A percentile compares a stretch with the other conserved stretches of the same genome.
Conservation (phyloP, 164 flowering plant species). For the Paratinospora sagittata region DNA sequence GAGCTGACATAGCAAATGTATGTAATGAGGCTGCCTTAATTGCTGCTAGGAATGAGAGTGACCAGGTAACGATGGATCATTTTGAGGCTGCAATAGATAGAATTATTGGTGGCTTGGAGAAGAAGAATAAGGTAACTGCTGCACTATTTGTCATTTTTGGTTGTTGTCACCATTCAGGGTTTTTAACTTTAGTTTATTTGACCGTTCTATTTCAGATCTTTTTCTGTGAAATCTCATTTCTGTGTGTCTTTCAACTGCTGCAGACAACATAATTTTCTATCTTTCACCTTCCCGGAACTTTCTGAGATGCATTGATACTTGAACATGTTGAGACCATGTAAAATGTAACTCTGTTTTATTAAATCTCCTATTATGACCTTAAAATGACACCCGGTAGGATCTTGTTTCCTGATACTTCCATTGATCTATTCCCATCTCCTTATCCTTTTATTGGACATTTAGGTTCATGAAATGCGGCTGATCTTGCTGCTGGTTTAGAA, state of each 20-base stretch:
- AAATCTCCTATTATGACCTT: too few relatives aligned
- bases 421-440: background rate
- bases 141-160: background rate
- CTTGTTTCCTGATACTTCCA: background rate
- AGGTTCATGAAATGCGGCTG: background rate
- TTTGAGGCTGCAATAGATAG: slow-evolving; percentile 87
- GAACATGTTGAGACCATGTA: too few relatives aligned
- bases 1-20: slow-evolving; percentile 92
- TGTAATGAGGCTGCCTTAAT: slow-evolving; percentile 89
- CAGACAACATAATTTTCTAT: background rate
- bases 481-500: background rate
- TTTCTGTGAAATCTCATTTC: background rate
- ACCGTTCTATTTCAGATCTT: background rate
- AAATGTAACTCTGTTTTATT: too few relatives aligned
- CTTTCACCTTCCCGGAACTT: background rate
- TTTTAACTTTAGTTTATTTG: background rate
- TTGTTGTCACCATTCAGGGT: background rate
- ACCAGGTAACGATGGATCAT: slow-evolving; percentile 58
- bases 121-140: slow-evolving; percentile 65
- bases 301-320: background rate
- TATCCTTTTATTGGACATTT: background rate
- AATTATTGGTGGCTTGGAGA: slow-evolving; percentile 85
- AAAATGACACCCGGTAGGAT: too few relatives aligned
- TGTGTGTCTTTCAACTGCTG: background rate
- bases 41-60: slow-evolving; percentile 65